phyloP scores from a whole-genome alignment of 306 rosid species.

The Trifolium pratense region DNA sequence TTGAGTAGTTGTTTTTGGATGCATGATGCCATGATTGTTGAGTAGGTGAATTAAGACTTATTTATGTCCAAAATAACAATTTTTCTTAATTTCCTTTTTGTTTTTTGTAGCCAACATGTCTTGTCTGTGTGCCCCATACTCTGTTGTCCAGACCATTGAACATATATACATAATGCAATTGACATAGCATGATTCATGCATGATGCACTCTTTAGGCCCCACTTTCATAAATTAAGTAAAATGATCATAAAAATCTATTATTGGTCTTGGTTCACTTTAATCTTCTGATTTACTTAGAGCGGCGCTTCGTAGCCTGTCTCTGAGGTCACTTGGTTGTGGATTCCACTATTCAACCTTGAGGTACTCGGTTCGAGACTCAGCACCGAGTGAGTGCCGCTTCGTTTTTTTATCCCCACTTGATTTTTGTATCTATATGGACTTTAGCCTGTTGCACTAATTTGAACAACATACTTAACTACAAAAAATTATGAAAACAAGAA shows the following conservation, averaged over 20 bases:
- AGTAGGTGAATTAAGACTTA: background rate
- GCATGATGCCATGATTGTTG: background rate
- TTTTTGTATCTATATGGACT: background rate
- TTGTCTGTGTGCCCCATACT: slow-evolving; percentile 44
- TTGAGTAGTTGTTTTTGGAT: background rate
- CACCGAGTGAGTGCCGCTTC: too few relatives aligned
- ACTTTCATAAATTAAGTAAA: background rate
- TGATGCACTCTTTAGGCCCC: background rate
- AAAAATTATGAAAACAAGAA: background rate
- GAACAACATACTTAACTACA: background rate
- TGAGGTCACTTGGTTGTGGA: too few relatives aligned
- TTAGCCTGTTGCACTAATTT: slow-evolving; percentile 19
- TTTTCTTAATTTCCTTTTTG: slow-evolving; percentile 4
- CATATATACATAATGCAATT: slow-evolving; percentile 19
- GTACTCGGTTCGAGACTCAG: too few relatives aligned
- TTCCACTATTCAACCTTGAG: too few relatives aligned
- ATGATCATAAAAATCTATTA: background rate
- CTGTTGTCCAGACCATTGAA: slow-evolving; percentile 45
- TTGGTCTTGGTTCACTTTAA: slow-evolving; percentile 4
- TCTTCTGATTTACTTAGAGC: background rate
- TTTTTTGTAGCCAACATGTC: slow-evolving; percentile 33
- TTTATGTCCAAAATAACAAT: slow-evolving; percentile 6
- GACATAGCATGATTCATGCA: slow-evolving; percentile 26
- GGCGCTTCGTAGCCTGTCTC: background rate
- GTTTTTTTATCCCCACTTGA: background rate